Conservation (phyloP, 139 green algal genomes). For the Chlorella sp. region DNA sequence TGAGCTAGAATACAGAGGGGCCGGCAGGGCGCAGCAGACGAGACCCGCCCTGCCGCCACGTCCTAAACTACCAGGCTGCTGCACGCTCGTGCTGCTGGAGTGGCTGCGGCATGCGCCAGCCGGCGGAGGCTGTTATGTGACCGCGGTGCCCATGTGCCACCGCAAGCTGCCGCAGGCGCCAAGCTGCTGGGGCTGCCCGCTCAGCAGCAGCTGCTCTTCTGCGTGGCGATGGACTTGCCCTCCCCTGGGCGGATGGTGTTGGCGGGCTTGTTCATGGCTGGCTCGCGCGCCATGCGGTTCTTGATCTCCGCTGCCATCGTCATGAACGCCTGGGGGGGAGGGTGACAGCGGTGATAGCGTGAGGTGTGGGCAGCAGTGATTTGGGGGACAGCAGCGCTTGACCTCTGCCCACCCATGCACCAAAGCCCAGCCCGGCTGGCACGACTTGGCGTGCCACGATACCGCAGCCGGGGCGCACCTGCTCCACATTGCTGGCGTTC, state of each 20-base stretch:
- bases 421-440: too few relatives aligned
- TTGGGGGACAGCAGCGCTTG: too few relatives aligned
- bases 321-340: conserved; percentile 94
- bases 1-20: conserved; percentile 13
- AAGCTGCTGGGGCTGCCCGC: not conserved
- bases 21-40: not conserved
- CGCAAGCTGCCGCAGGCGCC: not conserved
- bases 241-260: conserved; percentile 82
- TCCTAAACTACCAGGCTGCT: not conserved
- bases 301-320: conserved; percentile 99
- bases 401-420: too few relatives aligned
- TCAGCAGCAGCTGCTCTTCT: conserved; percentile 90
- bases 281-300: conserved; percentile 95
- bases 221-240: conserved; percentile 76
- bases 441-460: not conserved
- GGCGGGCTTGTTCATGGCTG: conserved; percentile 73
- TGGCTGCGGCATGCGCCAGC: not conserved
- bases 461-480: conserved; percentile 19
- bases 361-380: not conserved
- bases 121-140: not conserved
- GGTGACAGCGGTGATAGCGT: not conserved
- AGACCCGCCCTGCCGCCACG: not conserved
- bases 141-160: not conserved
- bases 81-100: not conserved
- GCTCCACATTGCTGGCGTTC: conserved; percentile 98